phyloP scores from a whole-genome alignment of 768 basidiomycete genomes.

The Lactarius sp. region DNA sequence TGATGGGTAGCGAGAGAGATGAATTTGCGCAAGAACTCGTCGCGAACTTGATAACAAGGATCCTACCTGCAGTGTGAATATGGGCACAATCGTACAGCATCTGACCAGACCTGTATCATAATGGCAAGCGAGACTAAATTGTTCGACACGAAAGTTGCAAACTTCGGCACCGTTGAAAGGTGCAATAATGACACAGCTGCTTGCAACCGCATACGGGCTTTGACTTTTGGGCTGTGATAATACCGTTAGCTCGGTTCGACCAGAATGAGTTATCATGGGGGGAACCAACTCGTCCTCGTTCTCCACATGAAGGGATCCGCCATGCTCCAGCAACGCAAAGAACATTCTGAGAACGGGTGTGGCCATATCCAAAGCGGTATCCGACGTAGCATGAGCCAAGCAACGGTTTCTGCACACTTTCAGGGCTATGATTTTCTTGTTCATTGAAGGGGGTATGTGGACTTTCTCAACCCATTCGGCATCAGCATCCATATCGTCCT shows the following conservation, averaged over 20 bases:
- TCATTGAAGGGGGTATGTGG: constrained; percentile 51
- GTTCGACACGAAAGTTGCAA: constrained; percentile 49
- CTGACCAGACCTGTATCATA: constrained; percentile 60
- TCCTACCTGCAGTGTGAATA: constrained; percentile 48
- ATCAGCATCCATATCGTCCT: constrained; percentile 56
- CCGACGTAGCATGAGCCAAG: constrained; percentile 56
- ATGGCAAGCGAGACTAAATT: constrained; percentile 69
- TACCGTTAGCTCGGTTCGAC: constrained; percentile 22
- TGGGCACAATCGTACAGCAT: background rate
- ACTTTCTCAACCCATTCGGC: constrained; percentile 77
- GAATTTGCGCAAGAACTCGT: constrained; percentile 71
- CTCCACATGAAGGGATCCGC: constrained; percentile 60
- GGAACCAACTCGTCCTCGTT: constrained; percentile 45
- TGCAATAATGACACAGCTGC: constrained; percentile 79
- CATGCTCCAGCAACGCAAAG: constrained; percentile 59
- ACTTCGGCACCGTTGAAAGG: constrained; percentile 55
- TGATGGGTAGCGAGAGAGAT: constrained; percentile 55
- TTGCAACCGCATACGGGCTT: constrained; percentile 76
- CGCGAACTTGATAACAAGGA: constrained; percentile 80
- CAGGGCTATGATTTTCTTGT: constrained; percentile 67
- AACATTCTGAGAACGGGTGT: constrained; percentile 76
- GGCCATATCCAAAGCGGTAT: constrained; percentile 60
- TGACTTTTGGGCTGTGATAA: constrained; percentile 48
- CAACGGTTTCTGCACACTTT: constrained; percentile 82
- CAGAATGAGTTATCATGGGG: background rate